Evolutionary conservation across 2,329 filamentous ascomycete species (phyloP).

Genomic region (Aspergillus texensis): DNA sequence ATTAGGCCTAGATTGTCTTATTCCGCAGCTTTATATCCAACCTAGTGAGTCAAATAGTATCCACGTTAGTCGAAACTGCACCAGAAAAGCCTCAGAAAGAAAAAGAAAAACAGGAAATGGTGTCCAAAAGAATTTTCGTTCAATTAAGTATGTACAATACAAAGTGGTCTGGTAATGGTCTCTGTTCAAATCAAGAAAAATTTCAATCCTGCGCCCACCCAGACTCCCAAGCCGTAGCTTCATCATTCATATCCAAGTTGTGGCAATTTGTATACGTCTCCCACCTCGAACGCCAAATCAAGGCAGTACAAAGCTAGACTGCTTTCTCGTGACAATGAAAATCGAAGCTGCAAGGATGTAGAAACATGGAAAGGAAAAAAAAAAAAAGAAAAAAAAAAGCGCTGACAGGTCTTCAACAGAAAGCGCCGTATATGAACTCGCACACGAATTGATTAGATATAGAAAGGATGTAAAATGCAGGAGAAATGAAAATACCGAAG

Average conservation of each 20-base stretch:
- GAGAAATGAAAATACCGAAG: conserved; percentile 4
- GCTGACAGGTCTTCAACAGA: conserved; percentile 8
- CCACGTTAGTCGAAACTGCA: neutral
- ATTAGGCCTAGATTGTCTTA: neutral
- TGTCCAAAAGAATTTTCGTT: conserved; percentile 11
- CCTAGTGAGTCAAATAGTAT: neutral
- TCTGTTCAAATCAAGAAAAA: conserved; percentile 18
- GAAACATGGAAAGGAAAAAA: conserved; percentile 9
- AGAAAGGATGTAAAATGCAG: conserved; percentile 11
- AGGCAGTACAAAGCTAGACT: conserved; percentile 9
- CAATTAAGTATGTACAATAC: conserved; percentile 29
- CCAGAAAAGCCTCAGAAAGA: neutral
- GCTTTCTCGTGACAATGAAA: conserved; percentile 5
- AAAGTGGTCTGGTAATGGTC: conserved; percentile 23
- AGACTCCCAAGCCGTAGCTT: conserved; percentile 25
- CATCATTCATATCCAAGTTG: conserved; percentile 21
- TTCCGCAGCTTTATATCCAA: neutral
- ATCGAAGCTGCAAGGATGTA: neutral
- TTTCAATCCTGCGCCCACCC: conserved; percentile 9
- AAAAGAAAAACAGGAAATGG: neutral
- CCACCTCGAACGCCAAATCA: conserved; percentile 18
- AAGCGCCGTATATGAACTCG: conserved; percentile 16
- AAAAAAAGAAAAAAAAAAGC: conserved; percentile 15
- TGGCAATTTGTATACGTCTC: conserved; percentile 25
- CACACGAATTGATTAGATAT: conserved; percentile 13